phyloP scores from a whole-genome alignment of 2,329 filamentous ascomycete genomes.

The Fusarium anthophilum region DNA sequence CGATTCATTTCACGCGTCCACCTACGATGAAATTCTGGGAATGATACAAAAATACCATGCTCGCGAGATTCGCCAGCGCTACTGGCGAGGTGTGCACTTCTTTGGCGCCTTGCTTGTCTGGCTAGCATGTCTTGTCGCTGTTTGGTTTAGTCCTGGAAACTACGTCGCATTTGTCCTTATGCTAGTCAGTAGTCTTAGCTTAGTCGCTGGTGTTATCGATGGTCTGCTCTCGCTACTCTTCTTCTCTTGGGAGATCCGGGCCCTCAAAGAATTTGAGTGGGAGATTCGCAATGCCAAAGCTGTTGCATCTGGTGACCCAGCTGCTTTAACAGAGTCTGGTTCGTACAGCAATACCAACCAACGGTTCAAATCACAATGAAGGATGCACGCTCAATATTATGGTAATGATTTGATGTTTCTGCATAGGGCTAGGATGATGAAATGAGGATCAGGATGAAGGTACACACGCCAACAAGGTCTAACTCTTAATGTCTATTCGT shows the following conservation, averaged over 20 bases:
- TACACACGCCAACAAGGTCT: slow-evolving; percentile 26
- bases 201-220: slow-evolving; percentile 81
- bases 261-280: slow-evolving; percentile 91
- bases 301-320: slow-evolving; percentile 46
- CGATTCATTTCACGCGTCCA: slow-evolving; percentile 25
- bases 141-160: slow-evolving; percentile 85
- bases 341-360: slow-evolving; percentile 10
- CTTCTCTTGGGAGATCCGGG: slow-evolving; percentile 82
- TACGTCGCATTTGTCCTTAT: slow-evolving; percentile 84
- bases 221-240: slow-evolving; percentile 89
- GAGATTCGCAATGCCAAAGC: slow-evolving; percentile 79
- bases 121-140: slow-evolving; percentile 78
- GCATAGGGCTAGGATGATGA: slow-evolving; percentile 35
- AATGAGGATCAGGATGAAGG: slow-evolving; percentile 29
- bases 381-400: slow-evolving; percentile 3
- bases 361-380: slow-evolving; percentile 32
- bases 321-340: slow-evolving; percentile 33
- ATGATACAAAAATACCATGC: slow-evolving; percentile 74
- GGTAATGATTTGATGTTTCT: slow-evolving; percentile 28
- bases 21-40: slow-evolving; percentile 67
- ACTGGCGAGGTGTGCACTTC: slow-evolving; percentile 79
- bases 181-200: slow-evolving; percentile 79
- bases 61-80: slow-evolving; percentile 77
- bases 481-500: slow-evolving; percentile 41
- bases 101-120: slow-evolving; percentile 71